Evolutionary conservation across 305 asterid species (phyloP).

Genomic region (Salvia sclarea): DNA sequence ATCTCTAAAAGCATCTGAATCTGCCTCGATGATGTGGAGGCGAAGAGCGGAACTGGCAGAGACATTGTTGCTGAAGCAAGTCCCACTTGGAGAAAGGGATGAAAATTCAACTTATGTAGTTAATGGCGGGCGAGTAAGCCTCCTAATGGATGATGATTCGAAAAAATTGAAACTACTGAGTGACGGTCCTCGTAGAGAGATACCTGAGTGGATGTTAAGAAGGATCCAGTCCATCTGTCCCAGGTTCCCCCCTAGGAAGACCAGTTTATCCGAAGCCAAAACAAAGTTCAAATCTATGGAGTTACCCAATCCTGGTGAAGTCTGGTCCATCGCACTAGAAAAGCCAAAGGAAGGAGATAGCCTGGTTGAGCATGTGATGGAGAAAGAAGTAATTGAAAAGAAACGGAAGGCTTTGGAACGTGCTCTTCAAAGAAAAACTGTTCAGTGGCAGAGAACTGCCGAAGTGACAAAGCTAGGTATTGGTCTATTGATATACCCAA

Average conservation of each 20-base stretch:
- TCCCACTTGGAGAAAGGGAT: conserved; percentile 3
- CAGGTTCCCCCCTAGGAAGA: conserved; percentile 28
- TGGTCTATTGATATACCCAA: not conserved
- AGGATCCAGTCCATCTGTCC: conserved; percentile 15
- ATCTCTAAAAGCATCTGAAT: conserved; percentile 25
- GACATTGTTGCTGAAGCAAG: conserved; percentile 15
- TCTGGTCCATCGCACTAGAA: conserved; percentile 27
- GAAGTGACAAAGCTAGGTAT: conserved; percentile 29
- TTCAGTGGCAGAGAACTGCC: conserved; percentile 24
- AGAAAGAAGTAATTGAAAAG: conserved; percentile 25
- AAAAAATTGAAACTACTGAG: conserved; percentile 20
- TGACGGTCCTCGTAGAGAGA: conserved; percentile 29
- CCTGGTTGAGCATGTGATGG: conserved; percentile 27
- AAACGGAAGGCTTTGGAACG: conserved; percentile 27
- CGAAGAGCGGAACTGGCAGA: conserved; percentile 23
- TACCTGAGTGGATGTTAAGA: conserved; percentile 26
- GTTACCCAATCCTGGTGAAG: conserved; percentile 19
- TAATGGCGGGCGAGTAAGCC: conserved; percentile 26
- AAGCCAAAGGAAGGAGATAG: conserved; percentile 25
- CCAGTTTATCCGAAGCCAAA: conserved; percentile 18
- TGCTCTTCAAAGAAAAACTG: conserved; percentile 28
- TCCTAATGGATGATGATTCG: conserved; percentile 24
- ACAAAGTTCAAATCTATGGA: conserved; percentile 18
- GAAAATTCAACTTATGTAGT: conserved; percentile 15
- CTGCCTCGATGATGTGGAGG: conserved; percentile 24